Base-by-base conservation (phyloP, 306 rosid genomes). In the Cotoneaster glaucophyllus region DNA sequence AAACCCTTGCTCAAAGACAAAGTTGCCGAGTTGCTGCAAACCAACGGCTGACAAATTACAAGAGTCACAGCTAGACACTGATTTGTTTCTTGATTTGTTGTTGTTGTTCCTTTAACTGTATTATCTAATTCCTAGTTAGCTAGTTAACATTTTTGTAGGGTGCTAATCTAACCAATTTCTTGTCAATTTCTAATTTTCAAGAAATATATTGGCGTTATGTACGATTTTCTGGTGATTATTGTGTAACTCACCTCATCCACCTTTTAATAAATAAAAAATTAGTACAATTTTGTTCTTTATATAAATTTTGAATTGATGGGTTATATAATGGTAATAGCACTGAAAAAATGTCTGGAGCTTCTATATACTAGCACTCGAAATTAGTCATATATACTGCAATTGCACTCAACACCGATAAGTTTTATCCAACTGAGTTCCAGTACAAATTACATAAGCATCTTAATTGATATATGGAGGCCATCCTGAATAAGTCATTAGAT, bases 1-100 rank as follows among this genome's bases (percentile, higher is more conserved):
- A 78, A 50, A 14, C 91, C 90, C 7, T 67, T 84, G 34, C 71
- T 91, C 74, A 70, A 77, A 58, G 65, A 80, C 6, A 80, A 76
- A 64, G 88, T 84, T 45, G 66, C 81, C 34, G 79, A 84, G 76
- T 43, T 83, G 29, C 62, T 41, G 26, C 71, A 11, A 71, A 26
- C 15, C 3, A 63, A 64, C n/a, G 67, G 37, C 79, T 80, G 82
- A 67, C 25, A 53, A 53, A 24, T 70, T 18, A 65, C 64, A 77
- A 71, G 57, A 77, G 65, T 80, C 11, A 62, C 9, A 31, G 63
- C 52, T 10, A 12, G 61, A 41, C 72, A 26, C 15, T 52, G 48
- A 24, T 65, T 29, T 31, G 10, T 31, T 71, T 52, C 7, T 13
- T 66, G 53, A 32, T 53, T 22, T 31, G 34, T 31, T 74, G 48